Evolutionary conservation across 495 filamentous ascomycete genomes (phyloP).

Genomic region (Hypoxylon cercidicola): DNA sequence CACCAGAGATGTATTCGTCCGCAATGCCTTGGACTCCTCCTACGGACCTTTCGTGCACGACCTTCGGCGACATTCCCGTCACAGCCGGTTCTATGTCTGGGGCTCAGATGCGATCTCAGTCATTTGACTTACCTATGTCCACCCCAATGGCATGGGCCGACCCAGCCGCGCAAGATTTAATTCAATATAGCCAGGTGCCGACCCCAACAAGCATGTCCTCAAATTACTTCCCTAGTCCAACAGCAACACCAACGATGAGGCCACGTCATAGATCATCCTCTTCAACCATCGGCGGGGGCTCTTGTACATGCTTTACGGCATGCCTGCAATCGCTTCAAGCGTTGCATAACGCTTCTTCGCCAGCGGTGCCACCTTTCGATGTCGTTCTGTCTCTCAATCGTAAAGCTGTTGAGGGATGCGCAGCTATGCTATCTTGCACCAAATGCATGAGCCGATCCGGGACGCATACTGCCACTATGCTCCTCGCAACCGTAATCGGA

Average conservation of each 20-base stretch:
- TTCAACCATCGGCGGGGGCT: constrained; percentile 39
- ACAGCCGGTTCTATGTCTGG: constrained; percentile 34
- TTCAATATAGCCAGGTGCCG: constrained; percentile 46
- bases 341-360: constrained; percentile 57
- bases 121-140: constrained; percentile 50
- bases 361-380: constrained; percentile 54
- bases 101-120: constrained; percentile 46
- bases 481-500: constrained; percentile 58
- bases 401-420: constrained; percentile 60
- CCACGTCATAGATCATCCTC: constrained; percentile 48
- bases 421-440: constrained; percentile 55
- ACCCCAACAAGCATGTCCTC: constrained; percentile 46
- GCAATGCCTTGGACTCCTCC: constrained; percentile 52
- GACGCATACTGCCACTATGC: constrained; percentile 57
- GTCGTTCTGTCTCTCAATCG: constrained; percentile 56
- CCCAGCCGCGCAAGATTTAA: constrained; percentile 34
- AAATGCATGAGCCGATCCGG: constrained; percentile 54
- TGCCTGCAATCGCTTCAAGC: constrained; percentile 59
- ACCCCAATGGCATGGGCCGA: constrained; percentile 43
- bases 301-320: constrained; percentile 58
- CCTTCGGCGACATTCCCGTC: constrained; percentile 46
- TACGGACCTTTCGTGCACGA: constrained; percentile 43
- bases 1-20: constrained; percentile 46
- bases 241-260: constrained; percentile 47
- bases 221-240: constrained; percentile 53